Evolutionary conservation across 768 basidiomycete species (phyloP), one percentile per base, ranked within the genome.

Genomic region (Cubamyces lactineus): DNA sequence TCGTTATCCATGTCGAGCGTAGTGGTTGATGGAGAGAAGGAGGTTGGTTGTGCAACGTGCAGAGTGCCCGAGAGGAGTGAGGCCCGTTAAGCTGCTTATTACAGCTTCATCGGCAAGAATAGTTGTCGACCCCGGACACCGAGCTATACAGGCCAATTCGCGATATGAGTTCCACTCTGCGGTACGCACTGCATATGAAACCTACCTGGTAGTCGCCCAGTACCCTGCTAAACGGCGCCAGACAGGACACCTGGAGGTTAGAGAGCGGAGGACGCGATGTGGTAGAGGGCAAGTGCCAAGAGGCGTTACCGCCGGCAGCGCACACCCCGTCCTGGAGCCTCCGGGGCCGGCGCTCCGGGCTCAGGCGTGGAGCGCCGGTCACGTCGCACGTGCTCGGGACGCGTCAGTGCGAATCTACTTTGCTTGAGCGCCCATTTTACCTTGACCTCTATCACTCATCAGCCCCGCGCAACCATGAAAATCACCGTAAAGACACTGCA

Each of bases 401-500:
- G 66, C 66, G 66, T 66, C 66, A 63, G 58, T 63, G 62, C 50
- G 53, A n/a, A 38, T 45, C 45, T 24, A 43, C 53, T 62, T 43
- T 55, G 26, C 45, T 53, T 61, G 53, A 61, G 52, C 62, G 56
- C 56, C 52, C 58, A 43, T 21, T 39, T 16, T 53, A 30, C 43
- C 56, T 69, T 59, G 58, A 52, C 57, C 47, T 55, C 61, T 61
- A 59, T 56, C 61, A 60, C 42, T 59, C 50, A 66, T 53, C 55
- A 55, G 40, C 60, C 47, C 38, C 49, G 28, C 39, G 56, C 54
- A 69, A 77, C 73, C 74, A 92, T 94, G 89, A 93, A 94, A 84
- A 84, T 98, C 76, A 96, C 94, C 26, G 80, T 98, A 71, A 98
- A 98, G 79, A 98, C 96, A 1, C 85, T 96, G 15, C 90, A 94